Conservation (phyloP, 352 stramenopile species). For the Blastocystis sp. region DNA sequence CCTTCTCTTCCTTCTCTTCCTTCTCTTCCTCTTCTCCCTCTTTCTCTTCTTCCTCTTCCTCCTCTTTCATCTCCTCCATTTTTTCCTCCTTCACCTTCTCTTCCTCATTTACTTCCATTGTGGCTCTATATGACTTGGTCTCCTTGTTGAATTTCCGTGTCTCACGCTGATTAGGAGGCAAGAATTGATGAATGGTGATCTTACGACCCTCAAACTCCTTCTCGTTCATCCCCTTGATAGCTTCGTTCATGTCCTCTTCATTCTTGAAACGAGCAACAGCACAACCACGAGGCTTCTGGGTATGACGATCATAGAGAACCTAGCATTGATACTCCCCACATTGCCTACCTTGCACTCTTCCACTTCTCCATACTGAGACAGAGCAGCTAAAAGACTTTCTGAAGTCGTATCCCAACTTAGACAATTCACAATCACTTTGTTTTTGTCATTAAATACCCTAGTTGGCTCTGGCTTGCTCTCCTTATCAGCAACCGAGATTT, state of each 20-base stretch:
- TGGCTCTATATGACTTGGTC: not conserved
- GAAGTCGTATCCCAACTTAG: constrained; percentile 29
- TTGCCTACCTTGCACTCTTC: constrained; percentile 3
- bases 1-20: constrained; percentile 44
- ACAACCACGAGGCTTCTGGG: not conserved
- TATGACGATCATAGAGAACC: not conserved
- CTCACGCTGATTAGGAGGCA: not conserved
- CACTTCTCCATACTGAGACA: not conserved
- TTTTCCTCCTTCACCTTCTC: not conserved
- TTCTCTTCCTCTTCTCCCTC: constrained; percentile 46
- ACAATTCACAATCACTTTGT: constrained; percentile 57
- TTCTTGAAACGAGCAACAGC: constrained; percentile 30
- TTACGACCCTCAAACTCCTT: constrained; percentile 47
- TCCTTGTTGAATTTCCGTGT: not conserved
- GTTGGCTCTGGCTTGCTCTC: not conserved
- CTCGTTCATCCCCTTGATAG: constrained; percentile 23
- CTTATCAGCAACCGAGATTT: not conserved
- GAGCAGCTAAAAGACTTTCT: not conserved
- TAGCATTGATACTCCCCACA: not conserved
- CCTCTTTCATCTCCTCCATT: constrained; percentile 6
- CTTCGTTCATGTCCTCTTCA: constrained; percentile 44
- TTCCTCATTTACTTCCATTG: constrained; percentile 5
- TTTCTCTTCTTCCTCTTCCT: constrained; percentile 39
- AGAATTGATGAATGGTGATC: constrained; percentile 36
- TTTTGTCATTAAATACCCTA: constrained; percentile 40